Conservation (phyloP, 768 basidiomycete species). For the Termitomyces sp. region DNA sequence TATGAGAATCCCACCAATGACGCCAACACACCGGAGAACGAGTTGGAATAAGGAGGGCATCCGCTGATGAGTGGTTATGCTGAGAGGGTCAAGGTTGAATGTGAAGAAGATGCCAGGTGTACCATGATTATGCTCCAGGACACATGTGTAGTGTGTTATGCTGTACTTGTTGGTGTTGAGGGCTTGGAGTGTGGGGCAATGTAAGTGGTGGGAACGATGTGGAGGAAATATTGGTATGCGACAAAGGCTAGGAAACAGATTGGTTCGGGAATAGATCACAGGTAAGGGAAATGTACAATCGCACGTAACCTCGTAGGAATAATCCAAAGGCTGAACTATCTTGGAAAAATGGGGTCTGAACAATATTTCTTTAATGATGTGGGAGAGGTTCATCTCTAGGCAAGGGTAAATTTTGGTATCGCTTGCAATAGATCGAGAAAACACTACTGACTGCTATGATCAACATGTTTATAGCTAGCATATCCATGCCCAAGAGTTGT, state of each 20-base stretch:
- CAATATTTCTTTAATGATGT: constrained; percentile 94
- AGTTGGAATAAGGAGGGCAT: constrained; percentile 81
- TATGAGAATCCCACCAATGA: constrained; percentile 87
- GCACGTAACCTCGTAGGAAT: constrained; percentile 72
- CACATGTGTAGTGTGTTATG: constrained; percentile 86
- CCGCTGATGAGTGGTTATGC: constrained; percentile 80
- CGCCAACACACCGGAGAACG: constrained; percentile 83
- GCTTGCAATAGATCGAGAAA: not conserved
- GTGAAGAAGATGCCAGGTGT: constrained; percentile 98
- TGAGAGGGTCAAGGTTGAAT: constrained; percentile 91
- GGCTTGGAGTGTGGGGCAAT: constrained; percentile 64
- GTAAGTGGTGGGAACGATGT: constrained; percentile 94
- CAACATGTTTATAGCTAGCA: constrained; percentile 78
- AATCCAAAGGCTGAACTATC: constrained; percentile 91
- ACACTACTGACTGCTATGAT: constrained; percentile 65
- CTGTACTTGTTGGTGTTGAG: constrained; percentile 84
- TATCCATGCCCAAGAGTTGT: constrained; percentile 97
- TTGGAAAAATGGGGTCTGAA: constrained; percentile 96
- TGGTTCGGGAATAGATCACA: not conserved
- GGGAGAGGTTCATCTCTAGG: constrained; percentile 92
- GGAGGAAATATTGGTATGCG: constrained; percentile 92
- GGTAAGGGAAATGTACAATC: constrained; percentile 45
- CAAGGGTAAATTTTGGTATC: not conserved
- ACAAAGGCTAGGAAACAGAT: constrained; percentile 56
- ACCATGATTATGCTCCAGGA: constrained; percentile 67